Base-by-base conservation (phyloP, 768 basidiomycete genomes). In the Epithele typhae region DNA sequence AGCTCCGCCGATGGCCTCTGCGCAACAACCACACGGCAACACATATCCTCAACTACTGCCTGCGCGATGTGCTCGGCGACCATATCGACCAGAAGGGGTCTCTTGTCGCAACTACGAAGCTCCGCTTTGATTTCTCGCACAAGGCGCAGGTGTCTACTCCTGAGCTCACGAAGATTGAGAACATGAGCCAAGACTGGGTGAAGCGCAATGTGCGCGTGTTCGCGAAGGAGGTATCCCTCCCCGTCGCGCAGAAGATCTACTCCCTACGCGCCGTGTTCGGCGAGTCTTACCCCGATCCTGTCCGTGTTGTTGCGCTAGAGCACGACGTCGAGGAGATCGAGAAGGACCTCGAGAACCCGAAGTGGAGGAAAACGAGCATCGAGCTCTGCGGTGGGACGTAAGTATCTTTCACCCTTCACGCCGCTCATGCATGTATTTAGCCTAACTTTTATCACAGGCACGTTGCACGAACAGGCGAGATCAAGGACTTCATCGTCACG, bases 311-410 rank as follows among this genome's bases (percentile, higher is more conserved):
- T 12, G 81, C 91, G 2, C 74, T 99, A 18, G 95, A 91, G 64
- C 92, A 78, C 61, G 81, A 84, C 51, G 77, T 95, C 15, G 86
- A 94, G 41, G 89, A 93, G 56, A 92, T 99, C 45, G 68, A 80
- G 17, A 75, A 78, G 58, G 91, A 99, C 54, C 75, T 95, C 35
- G 79, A 85, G 58, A 94, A 92, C 65, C 82, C 86, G 3, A 91
- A 86, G 67, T 99, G 96, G 96, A 72, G 88, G 38, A 70, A 68
- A 23, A 96, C 95, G 10, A 93, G 89, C 64, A 80, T 96, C 52
- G 96, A 99, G 68, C 95, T 99, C 63, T 99, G 96, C 64, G 96
- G 96, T 67, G 96, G 96, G 66, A 99, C 96, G 81, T 92, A 58
- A 65, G 90, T 79, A 25, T n/a, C n/a, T n/a, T n/a, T n/a, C 5